These are phyloP conservation scores for Sphagnum tenellum DNA, from an alignment of 225 moss, liverwort and hornwort genomes.

Conservation along the genomic window DNA sequence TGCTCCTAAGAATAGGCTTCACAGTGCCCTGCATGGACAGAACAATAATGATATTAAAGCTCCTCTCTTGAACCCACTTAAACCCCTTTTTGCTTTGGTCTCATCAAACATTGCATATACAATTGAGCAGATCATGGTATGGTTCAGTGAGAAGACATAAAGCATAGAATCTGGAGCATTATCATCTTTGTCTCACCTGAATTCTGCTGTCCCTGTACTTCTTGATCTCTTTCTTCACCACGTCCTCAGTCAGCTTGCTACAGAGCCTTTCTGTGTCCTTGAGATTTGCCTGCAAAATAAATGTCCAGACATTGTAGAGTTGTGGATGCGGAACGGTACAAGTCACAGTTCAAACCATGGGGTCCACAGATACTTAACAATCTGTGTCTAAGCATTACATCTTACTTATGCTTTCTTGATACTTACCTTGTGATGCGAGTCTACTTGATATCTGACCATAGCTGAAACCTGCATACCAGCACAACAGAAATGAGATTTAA, in stretches of 20 bases:
- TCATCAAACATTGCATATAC: not conserved
- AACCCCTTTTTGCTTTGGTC: not conserved
- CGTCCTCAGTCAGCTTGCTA: conserved; percentile 37
- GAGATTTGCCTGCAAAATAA: conserved; percentile 14
- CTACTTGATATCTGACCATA: conserved; percentile 27
- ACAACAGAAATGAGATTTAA: not conserved
- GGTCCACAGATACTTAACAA: not conserved
- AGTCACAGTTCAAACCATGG: not conserved
- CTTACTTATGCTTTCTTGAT: not conserved
- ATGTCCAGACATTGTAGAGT: not conserved
- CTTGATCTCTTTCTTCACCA: conserved; percentile 34
- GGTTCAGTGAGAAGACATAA: not conserved
- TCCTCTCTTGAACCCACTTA: not conserved
- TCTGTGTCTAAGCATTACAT: no score
- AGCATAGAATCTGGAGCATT: not conserved
- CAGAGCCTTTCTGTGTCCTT: conserved; percentile 39
- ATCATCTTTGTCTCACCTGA: conserved; percentile 18
- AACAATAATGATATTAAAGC: not conserved
- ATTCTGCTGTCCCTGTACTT: conserved; percentile 30
- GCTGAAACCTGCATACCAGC: conserved; percentile 24
- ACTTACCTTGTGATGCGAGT: conserved; percentile 27
- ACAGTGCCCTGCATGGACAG: conserved; percentile 25
- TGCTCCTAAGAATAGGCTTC: conserved; percentile 33
- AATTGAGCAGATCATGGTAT: not conserved
- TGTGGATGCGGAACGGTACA: not conserved